Evolutionary conservation across 495 filamentous ascomycete species (phyloP).

Genomic region (Aspergillus sparsus): DNA sequence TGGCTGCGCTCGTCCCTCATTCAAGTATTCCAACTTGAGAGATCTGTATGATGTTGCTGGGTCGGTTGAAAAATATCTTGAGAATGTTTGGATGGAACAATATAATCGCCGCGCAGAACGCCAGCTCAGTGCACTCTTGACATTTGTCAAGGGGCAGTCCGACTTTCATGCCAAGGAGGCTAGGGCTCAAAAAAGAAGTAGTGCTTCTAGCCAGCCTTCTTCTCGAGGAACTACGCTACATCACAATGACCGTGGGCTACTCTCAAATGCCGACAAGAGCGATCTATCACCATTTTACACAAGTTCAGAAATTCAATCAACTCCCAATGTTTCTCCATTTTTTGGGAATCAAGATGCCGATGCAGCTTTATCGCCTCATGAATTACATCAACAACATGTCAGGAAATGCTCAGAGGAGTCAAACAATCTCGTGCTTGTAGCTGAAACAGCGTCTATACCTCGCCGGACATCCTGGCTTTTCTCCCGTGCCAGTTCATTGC

Average conservation of each 20-base stretch:
- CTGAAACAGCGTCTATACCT: slow-evolving; percentile 5
- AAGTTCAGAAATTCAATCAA: neutral
- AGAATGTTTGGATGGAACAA: slow-evolving; percentile 25
- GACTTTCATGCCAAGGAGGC: neutral
- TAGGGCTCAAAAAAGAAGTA: neutral
- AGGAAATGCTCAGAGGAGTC: slow-evolving; percentile 20
- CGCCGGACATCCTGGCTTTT: slow-evolving; percentile 23
- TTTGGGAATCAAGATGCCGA: neutral
- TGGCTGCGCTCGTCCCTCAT: slow-evolving; percentile 40
- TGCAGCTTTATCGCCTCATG: neutral
- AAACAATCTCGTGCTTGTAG: slow-evolving; percentile 17
- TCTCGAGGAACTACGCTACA: slow-evolving; percentile 12
- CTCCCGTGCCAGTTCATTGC: slow-evolving; percentile 31
- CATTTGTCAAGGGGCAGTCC: slow-evolving; percentile 23
- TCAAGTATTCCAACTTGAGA: slow-evolving; percentile 24
- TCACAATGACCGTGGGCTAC: slow-evolving; percentile 6
- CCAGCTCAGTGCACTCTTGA: slow-evolving; percentile 27
- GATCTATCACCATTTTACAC: slow-evolving; percentile 5
- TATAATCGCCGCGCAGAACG: slow-evolving; percentile 19
- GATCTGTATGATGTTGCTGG: slow-evolving; percentile 30
- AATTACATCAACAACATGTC: slow-evolving; percentile 18
- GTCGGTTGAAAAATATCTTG: slow-evolving; percentile 28
- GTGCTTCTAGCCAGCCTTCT: neutral
- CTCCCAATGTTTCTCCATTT: slow-evolving; percentile 8
- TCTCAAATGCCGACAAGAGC: neutral